Conservation (phyloP, 768 basidiomycete species). For the Suillus brevipes region DNA sequence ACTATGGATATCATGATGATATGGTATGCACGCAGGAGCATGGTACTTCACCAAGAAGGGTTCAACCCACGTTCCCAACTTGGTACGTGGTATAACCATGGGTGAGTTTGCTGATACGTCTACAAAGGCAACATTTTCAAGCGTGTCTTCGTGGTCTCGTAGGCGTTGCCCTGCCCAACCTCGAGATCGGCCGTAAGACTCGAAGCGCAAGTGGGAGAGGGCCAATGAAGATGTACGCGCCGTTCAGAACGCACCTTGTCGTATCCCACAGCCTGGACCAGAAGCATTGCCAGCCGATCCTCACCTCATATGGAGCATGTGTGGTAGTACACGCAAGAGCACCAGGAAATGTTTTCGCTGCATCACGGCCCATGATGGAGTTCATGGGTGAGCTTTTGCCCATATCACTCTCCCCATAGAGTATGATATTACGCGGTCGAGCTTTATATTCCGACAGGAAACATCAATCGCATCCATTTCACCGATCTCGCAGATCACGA, state of each 20-base stretch:
- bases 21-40: too few species aligned
- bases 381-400: slow-evolving; percentile 47
- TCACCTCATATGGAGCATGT: slow-evolving; percentile 22
- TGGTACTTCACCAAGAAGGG: too few species aligned
- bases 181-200: too few species aligned
- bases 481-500: neutral
- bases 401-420: slow-evolving; percentile 34
- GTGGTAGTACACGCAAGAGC: slow-evolving; percentile 36
- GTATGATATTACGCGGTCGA: slow-evolving; percentile 30
- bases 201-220: too few species aligned
- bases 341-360: slow-evolving; percentile 33
- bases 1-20: too few species aligned
- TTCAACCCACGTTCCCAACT: too few species aligned
- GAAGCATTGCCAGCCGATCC: slow-evolving; percentile 23
- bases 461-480: neutral
- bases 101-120: too few species aligned
- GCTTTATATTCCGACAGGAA: neutral
- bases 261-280: slow-evolving; percentile 35
- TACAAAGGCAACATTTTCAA: too few species aligned
- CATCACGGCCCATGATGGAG: slow-evolving; percentile 28
- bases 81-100: too few species aligned
- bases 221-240: too few species aligned
- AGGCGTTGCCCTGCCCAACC: too few species aligned
- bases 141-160: too few species aligned
- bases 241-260: slow-evolving; percentile 4